Base-by-base conservation (phyloP, 345 rosid genomes). In the Microthlaspi erraticum region DNA sequence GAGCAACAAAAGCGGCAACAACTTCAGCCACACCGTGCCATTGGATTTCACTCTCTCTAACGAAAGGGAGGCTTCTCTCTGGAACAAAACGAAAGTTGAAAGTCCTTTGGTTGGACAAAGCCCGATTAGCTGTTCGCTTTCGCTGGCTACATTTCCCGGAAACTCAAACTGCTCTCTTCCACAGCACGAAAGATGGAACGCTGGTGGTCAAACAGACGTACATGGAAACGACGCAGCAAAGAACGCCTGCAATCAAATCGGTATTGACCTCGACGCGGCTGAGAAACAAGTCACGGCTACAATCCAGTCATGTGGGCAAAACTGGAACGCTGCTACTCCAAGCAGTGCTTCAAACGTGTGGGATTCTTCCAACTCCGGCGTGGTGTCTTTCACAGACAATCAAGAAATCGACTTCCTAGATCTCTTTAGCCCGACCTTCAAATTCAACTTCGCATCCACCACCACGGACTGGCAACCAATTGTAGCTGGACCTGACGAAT, bases 381-480 rank as follows among this genome's bases (percentile, higher is more conserved):
- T 78, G 73, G 74, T 76, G 16, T 79, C 88, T 46, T 58, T 78
- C 62, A 66, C 79, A 26, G 83, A 83, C 56, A 77, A 76, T 72
- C 77, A 79, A 69, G 87, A 79, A 60, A 84, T 83, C 59, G 81
- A 75, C 70, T 81, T 88, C 71, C 64, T 79, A 18, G 86, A 81
- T 73, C 73, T 86, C 60, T 69, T 62, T 45, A 75, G 70, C 31
- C 79, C 79, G 6, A 75, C 53, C 13, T 75, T 75, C 60, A 75
- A 48, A 46, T 68, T 69, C 31, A 75, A 69, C 65, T 69, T 75
- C 19, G 3, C 74, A 7, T 68, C 87, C 37, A 77, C 80, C 75
- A 68, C 86, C 31, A 72, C 84, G 46, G 72, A 77, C 65, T 93
- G 97, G 97, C 91, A 82, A 72, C 76, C 87, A 5, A 81, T 87